Percentiles rank a stretch among this genome's conserved stretches.
These are phyloP conservation scores for Cantharellus anzutake DNA, from an alignment of 768 basidiomycete species.

Conservation along the genomic window DNA sequence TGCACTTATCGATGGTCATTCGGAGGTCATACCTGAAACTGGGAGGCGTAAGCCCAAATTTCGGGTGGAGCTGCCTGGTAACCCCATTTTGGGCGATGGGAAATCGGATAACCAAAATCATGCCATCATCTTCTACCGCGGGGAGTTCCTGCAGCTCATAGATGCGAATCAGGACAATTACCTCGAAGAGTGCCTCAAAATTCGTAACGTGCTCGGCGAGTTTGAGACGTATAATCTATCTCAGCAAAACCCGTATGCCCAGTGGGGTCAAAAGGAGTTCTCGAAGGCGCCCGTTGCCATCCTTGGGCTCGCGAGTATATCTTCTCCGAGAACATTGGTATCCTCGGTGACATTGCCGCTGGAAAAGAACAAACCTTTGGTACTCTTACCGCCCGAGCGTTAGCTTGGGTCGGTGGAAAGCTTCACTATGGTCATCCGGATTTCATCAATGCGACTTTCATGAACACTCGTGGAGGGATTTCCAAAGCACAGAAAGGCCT, in stretches of 20 bases:
- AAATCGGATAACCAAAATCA: constrained; percentile 99
- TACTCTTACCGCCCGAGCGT: constrained; percentile 84
- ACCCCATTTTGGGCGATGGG: constrained; percentile 96
- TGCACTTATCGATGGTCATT: constrained; percentile 92
- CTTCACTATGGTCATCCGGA: constrained; percentile 98
- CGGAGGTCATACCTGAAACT: constrained; percentile 79
- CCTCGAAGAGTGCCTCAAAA: constrained; percentile 98
- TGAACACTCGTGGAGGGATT: constrained; percentile 95
- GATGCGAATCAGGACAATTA: constrained; percentile 99
- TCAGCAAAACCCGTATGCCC: constrained; percentile 79
- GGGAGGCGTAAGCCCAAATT: constrained; percentile 89
- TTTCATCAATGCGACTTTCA: constrained; percentile 94
- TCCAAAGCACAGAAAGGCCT: constrained; percentile 99
- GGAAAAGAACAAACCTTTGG: constrained; percentile 99
- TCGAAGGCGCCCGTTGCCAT: constrained; percentile 82
- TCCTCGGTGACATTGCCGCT: constrained; percentile 92
- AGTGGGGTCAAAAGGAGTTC: constrained; percentile 80
- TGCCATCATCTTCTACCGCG: constrained; percentile 97
- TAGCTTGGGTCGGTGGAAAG: constrained; percentile 97
- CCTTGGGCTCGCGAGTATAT: constrained; percentile 99
- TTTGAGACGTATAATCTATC: constrained; percentile 87
- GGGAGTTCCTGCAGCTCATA: constrained; percentile 97
- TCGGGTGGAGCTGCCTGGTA: constrained; percentile 94
- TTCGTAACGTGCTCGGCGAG: constrained; percentile 88
- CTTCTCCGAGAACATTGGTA: constrained; percentile 99